Base-by-base conservation (phyloP, 208 protist species). In the Trypanosoma cruzi region DNA sequence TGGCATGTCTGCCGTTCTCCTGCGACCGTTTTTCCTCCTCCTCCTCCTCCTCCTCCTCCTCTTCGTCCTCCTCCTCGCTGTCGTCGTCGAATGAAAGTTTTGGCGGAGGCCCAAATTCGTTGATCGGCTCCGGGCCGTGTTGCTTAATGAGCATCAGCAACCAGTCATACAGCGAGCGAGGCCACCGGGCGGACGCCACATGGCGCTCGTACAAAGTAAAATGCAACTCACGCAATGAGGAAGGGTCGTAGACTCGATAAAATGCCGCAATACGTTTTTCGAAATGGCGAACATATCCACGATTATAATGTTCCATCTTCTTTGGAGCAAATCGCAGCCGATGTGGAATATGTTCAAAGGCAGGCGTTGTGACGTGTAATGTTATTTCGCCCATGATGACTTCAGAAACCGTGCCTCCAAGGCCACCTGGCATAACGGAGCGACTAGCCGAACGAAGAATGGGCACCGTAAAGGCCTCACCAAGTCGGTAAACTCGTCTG, bases 131-230 rank as follows among this genome's bases (percentile, higher is more conserved):
- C 10, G 73, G 68, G 24, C 84, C 81, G 46, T 80, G 81, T 11
- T 55, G 74, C 73, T 88, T 79, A 20, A 86, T 54, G 14, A 91
- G 72, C 48, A 74, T 20, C 29, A 89, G 52, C 77, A 93, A 44
- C 85, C 87, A 93, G 49, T 86, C 61, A 54, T 74, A 49, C 14
- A 95, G 69, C 0, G 85, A 88, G 10, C 81, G 54, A 11, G 82
- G 79, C 88, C 90, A 95, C 57, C 75, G 52, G 22, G 77, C 83
- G 2, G 80, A 83, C 28, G 79, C 88, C 18, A 93, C 84, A 48
- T 96, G 79, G 2, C 86, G 79, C 77, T 96, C 90, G 73, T 89
- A 94, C 31, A 96, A 55, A 4, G 69, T 69, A 69, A 90, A 92
- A 74, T 96, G 88, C 52, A 91, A 85, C 11, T 82, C 66, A 28